Evolutionary conservation across 2,329 filamentous ascomycete species (phyloP).

Genomic region (Fragosphaeria purpurea): DNA sequence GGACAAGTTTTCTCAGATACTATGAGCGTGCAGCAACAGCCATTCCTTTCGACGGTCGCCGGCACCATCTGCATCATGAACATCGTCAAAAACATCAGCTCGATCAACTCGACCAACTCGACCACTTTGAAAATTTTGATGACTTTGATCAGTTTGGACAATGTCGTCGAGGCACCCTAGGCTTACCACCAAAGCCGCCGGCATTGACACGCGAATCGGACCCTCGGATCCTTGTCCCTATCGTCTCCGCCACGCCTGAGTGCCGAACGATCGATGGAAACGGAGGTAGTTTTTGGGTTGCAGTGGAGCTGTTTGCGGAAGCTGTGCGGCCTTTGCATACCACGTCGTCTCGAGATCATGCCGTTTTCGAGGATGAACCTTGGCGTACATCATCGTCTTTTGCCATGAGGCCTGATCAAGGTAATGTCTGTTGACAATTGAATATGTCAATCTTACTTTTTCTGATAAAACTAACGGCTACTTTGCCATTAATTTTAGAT

Average conservation of each 20-base stretch:
- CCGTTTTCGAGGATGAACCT: no score
- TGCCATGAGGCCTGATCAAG: constrained; percentile 1
- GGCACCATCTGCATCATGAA: neutral
- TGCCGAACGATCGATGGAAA: constrained; percentile 6
- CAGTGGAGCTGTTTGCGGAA: constrained; percentile 37
- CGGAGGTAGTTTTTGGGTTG: constrained; percentile 22
- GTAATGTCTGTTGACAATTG: neutral
- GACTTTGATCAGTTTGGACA: no score
- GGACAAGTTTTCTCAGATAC: no score
- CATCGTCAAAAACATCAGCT: no score
- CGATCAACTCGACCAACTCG: no score
- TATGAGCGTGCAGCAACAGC: constrained; percentile 3
- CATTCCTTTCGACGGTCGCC: constrained; percentile 1
- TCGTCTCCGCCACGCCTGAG: constrained; percentile 13
- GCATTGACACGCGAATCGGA: neutral
- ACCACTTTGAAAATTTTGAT: no score
- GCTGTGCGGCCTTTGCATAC: constrained; percentile 13
- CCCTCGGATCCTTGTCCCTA: constrained; percentile 10
- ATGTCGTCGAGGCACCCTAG: no score
- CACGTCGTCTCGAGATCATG: neutral
- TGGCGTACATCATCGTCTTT: neutral
- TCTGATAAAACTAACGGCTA: neutral
- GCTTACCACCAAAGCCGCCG: no score
- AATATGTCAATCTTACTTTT: neutral
- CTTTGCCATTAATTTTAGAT: neutral